Evolutionary conservation across 202 grass and related monocot species (phyloP).

Genomic region (Brachypodium distachyon): DNA sequence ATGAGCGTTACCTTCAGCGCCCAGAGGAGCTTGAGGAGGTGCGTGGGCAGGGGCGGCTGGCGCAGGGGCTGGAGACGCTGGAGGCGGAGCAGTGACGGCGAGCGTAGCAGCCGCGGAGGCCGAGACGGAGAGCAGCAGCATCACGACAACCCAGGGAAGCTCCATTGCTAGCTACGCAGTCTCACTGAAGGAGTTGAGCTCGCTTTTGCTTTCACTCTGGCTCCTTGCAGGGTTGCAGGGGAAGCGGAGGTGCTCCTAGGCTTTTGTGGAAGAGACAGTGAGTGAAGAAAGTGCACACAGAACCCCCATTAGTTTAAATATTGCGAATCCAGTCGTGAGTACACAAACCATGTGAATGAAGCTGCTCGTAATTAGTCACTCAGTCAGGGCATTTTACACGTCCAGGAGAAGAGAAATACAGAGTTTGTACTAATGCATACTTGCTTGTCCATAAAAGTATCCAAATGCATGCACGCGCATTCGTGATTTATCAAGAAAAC

Average conservation of each 20-base stretch:
- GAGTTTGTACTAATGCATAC: neutral
- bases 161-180: slow-evolving; percentile 10
- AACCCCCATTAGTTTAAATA: neutral
- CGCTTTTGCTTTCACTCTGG: neutral
- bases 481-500: too few relatives aligned
- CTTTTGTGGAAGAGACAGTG: neutral
- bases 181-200: neutral
- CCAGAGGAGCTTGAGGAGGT: slow-evolving; percentile 3
- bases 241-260: neutral
- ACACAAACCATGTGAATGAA: neutral
- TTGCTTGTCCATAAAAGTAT: too few relatives aligned
- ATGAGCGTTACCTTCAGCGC: slow-evolving; percentile 17
- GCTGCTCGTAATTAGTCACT: too few relatives aligned
- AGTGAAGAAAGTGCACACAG: neutral
- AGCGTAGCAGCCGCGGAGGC: slow-evolving; percentile 17
- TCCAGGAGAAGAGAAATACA: too few relatives aligned
- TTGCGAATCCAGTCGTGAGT: neutral
- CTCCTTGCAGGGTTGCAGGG: neutral
- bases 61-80: neutral
- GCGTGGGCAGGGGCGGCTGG: neutral
- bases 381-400: too few relatives aligned
- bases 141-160: slow-evolving; percentile 13
- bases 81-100: slow-evolving; percentile 22
- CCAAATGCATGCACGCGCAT: too few relatives aligned
- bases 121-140: slow-evolving; percentile 14